These are phyloP conservation scores for Thalia dealbata DNA, from an alignment of 176 grass and related monocot species.

Conservation along the genomic window DNA sequence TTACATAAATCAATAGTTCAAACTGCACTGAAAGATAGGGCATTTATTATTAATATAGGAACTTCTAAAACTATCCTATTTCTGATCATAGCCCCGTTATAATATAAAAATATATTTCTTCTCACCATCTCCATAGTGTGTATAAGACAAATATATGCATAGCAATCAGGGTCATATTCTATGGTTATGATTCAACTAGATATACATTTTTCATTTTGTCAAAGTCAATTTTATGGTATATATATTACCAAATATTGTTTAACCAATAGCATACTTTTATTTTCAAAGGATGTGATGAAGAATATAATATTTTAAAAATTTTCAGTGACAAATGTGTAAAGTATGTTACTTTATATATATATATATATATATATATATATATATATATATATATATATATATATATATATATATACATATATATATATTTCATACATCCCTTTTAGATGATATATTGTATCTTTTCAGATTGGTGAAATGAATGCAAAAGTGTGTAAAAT, in stretches of 20 bases:
- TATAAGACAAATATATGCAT: conserved; percentile 1
- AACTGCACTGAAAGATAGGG: neutral
- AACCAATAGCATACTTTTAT: no score
- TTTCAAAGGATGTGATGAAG: no score
- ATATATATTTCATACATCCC: no score
- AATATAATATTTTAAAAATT: no score
- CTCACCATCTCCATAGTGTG: neutral
- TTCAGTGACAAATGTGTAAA: no score
- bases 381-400: no score
- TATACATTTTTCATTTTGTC: neutral
- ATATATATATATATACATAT: no score
- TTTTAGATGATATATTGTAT: no score
- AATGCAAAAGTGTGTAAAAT: no score
- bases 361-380: no score
- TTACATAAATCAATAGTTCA: conserved; percentile 8
- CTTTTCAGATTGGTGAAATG: no score
- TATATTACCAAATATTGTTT: neutral
- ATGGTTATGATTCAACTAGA: neutral
- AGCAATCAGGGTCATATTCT: neutral
- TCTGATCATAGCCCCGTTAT: neutral
- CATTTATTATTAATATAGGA: conserved; percentile 6
- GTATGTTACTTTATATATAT: no score
- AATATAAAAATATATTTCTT: neutral
- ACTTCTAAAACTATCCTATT: neutral
- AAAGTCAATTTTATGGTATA: neutral